Evolutionary conservation across 2,329 filamentous ascomycete genomes (phyloP), one percentile per base, ranked within the genome.

Genomic region (Fusarium sulawesiense): DNA sequence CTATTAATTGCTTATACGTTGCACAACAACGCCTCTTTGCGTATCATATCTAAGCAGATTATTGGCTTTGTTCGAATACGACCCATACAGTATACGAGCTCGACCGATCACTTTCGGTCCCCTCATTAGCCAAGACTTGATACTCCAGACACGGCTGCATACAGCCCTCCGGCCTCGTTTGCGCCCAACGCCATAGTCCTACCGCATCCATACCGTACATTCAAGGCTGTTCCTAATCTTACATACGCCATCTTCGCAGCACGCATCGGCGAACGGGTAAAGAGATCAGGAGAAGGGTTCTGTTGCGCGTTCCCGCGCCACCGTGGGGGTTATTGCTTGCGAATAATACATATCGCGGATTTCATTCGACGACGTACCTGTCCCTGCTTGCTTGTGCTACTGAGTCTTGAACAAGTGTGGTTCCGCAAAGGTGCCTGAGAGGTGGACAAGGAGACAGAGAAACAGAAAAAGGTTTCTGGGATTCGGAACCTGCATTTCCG

Each of bases 401-500:
- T 20, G 63, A 73, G 75, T 75, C 72, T 76, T 73, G 64, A 60
- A 62, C 65, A 74, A 69, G 78, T 79, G 78, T 78, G 76, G 77
- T 78, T 73, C 70, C 76, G 73, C 78, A 78, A 73, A 66, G 66
- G 64, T 71, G 64, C 71, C 70, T 68, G 41, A 71, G 68, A 74
- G 72, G 73, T 68, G 72, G 66, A 74, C 66, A 66, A 73, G 69
- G 62, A 44, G 46, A 53, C 50, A 55, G 53, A 44, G 42, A 45
- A 49, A 50, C 55, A 73, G 66, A 59, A 73, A 68, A 70, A 60
- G 64, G 64, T 60, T 71, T 67, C 70, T 66, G 73, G 72, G 55
- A 56, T 69, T 64, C 68, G 71, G 75, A 78, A 74, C 69, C 72
- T 77, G 75, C 73, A 79, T 77, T 74, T 70, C 76, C 75, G 76